Conservation (phyloP, 208 protist genomes). For the Wallacemonas sp. region DNA sequence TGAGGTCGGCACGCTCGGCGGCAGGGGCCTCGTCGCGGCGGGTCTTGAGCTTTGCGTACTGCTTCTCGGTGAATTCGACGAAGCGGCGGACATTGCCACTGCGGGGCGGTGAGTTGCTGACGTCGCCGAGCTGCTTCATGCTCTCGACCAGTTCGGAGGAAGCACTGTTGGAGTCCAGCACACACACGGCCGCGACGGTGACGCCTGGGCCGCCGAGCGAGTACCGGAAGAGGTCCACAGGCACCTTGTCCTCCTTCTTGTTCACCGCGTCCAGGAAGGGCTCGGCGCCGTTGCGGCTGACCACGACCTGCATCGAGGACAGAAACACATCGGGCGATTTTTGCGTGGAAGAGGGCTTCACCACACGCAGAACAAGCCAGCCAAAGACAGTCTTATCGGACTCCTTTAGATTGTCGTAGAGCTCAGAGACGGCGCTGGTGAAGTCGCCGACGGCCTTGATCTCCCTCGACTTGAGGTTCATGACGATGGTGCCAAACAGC, state of each 20-base stretch:
- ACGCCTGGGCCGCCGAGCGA: constrained; percentile 40
- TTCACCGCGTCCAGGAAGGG: constrained; percentile 30
- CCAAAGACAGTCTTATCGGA: constrained; percentile 35
- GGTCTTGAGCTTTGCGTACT: constrained; percentile 21
- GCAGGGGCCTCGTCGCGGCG: constrained; percentile 17
- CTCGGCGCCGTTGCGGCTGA: constrained; percentile 26
- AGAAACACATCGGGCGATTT: constrained; percentile 36
- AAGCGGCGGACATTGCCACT: constrained; percentile 68
- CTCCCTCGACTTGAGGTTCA: constrained; percentile 21
- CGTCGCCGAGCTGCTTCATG: constrained; percentile 27
- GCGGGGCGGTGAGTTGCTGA: constrained; percentile 46
- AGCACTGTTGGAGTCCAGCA: constrained; percentile 20
- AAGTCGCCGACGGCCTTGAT: constrained; percentile 25
- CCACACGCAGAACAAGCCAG: constrained; percentile 48
- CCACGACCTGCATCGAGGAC: constrained; percentile 36
- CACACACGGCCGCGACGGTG: constrained; percentile 30
- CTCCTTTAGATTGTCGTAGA: constrained; percentile 13
- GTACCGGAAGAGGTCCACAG: constrained; percentile 41
- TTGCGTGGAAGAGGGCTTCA: constrained; percentile 11
- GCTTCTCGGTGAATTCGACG: constrained; percentile 37
- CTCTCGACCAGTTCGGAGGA: constrained; percentile 21
- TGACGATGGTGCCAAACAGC: constrained; percentile 44
- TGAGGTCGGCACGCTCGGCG: constrained; percentile 19
- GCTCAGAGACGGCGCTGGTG: constrained; percentile 14
- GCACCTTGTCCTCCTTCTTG: constrained; percentile 15